Evolutionary conservation across 495 filamentous ascomycete species (phyloP).

Genomic region (Penicillium dipodomyicola): DNA sequence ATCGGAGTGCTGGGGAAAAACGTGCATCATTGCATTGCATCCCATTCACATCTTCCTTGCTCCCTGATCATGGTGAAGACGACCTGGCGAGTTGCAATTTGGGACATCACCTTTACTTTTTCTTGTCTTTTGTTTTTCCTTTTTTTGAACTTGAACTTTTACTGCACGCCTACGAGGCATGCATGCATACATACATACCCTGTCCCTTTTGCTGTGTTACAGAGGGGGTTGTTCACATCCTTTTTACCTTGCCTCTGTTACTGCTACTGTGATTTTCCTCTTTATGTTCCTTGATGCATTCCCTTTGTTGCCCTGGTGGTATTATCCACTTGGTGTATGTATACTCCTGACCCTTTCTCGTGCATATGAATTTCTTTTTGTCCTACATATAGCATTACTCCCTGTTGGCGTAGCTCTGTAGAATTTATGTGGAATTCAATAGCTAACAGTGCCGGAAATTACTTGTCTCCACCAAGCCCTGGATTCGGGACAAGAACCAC

Average conservation of each 20-base stretch:
- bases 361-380: constrained; percentile 13
- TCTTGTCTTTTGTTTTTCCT: constrained; percentile 7
- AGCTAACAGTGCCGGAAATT: neutral
- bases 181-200: constrained; percentile 15
- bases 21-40: neutral
- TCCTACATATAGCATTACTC: neutral
- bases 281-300: constrained; percentile 11
- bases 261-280: neutral
- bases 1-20: neutral
- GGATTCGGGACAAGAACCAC: constrained; percentile 8
- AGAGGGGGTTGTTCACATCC: constrained; percentile 4
- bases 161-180: constrained; percentile 7
- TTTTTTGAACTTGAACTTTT: constrained; percentile 22
- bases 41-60: neutral
- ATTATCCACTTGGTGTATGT: constrained; percentile 11
- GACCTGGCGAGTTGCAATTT: constrained; percentile 5
- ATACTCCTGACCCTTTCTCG: constrained; percentile 10
- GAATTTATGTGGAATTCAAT: neutral
- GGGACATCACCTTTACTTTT: neutral
- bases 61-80: constrained; percentile 4
- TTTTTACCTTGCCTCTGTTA: neutral
- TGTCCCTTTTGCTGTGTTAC: constrained; percentile 2
- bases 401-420: neutral
- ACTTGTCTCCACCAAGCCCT: neutral
- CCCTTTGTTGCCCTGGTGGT: constrained; percentile 8